A percentile compares a stretch with the other conserved stretches of the same genome.
Evolutionary conservation across 1,284 basidiomycete species (phyloP).

Genomic region (Cryptococcus sp.): DNA sequence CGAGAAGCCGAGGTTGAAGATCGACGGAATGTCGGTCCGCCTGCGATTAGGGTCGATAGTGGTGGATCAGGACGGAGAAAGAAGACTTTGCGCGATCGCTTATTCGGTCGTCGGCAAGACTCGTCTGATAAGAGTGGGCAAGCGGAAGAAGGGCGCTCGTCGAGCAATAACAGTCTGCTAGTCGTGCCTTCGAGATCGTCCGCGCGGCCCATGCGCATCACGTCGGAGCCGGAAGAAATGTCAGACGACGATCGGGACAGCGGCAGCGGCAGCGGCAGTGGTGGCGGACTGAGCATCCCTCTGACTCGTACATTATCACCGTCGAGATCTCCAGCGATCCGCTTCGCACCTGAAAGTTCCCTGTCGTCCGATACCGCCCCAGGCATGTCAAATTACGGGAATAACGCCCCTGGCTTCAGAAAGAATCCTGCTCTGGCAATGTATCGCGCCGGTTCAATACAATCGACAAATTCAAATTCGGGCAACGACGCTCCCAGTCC

Average conservation of each 20-base stretch:
- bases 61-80: conserved; percentile 9
- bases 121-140: conserved; percentile 6
- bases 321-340: conserved; percentile 27
- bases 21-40: background rate
- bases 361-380: conserved; percentile 45
- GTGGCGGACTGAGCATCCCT: conserved; percentile 6
- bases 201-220: conserved; percentile 5
- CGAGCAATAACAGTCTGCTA: conserved; percentile 13
- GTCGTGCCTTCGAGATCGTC: conserved; percentile 6
- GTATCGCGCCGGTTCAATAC: conserved; percentile 41
- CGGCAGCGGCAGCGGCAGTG: background rate
- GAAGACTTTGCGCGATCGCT: conserved; percentile 7
- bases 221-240: conserved; percentile 9
- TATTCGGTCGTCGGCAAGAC: conserved; percentile 13
- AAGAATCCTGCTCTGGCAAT: conserved; percentile 42
- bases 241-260: background rate
- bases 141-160: conserved; percentile 22
- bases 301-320: conserved; percentile 12
- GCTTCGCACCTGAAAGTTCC: conserved; percentile 44
- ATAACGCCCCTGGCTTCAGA: conserved; percentile 40
- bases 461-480: conserved; percentile 15
- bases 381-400: conserved; percentile 39
- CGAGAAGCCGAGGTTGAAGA: conserved; percentile 1
- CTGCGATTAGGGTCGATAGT: conserved; percentile 1
- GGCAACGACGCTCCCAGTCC: conserved; percentile 14